Conservation (phyloP, 148 eudicot species). For the Diospyros kaki region DNA sequence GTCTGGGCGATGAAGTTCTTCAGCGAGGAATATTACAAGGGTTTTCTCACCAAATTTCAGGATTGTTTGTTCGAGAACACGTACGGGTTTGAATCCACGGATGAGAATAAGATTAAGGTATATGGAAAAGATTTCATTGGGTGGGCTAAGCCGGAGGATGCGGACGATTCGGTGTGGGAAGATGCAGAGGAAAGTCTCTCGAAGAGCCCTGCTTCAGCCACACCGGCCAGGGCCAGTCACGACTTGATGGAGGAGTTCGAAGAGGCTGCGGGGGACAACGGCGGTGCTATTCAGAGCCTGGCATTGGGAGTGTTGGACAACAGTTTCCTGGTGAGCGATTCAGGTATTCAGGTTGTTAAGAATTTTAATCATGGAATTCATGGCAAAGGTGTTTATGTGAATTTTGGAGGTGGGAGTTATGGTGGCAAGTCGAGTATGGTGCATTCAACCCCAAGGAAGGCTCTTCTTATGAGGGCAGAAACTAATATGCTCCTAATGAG, state of each 20-base stretch:
- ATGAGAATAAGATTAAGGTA: constrained; percentile 49
- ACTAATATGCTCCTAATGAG: constrained; percentile 78
- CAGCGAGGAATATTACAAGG: constrained; percentile 31
- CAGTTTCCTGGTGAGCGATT: constrained; percentile 61
- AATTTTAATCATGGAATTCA: constrained; percentile 72
- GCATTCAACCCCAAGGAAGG: constrained; percentile 58
- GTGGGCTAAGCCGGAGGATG: constrained; percentile 62
- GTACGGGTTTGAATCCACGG: constrained; percentile 43
- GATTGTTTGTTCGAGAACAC: constrained; percentile 66
- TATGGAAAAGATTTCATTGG: constrained; percentile 70
- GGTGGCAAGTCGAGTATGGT: constrained; percentile 8
- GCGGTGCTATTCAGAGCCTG: constrained; percentile 55
- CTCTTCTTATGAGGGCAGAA: constrained; percentile 61
- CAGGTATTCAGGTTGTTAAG: constrained; percentile 65
- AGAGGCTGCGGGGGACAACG: constrained; percentile 42
- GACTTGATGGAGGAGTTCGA: constrained; percentile 63
- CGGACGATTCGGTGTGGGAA: constrained; percentile 77
- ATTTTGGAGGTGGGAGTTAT: constrained; percentile 26
- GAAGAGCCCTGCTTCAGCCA: constrained; percentile 20
- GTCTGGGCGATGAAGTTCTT: constrained; percentile 70
- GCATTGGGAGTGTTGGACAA: constrained; percentile 76
- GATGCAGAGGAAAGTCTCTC: constrained; percentile 24
- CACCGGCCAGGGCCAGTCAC: constrained; percentile 27
- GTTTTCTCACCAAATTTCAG: constrained; percentile 38
- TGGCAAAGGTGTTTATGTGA: constrained; percentile 69